These are phyloP conservation scores for Hevea brasiliensis DNA, from an alignment of 345 rosid species.

Conservation along the genomic window DNA sequence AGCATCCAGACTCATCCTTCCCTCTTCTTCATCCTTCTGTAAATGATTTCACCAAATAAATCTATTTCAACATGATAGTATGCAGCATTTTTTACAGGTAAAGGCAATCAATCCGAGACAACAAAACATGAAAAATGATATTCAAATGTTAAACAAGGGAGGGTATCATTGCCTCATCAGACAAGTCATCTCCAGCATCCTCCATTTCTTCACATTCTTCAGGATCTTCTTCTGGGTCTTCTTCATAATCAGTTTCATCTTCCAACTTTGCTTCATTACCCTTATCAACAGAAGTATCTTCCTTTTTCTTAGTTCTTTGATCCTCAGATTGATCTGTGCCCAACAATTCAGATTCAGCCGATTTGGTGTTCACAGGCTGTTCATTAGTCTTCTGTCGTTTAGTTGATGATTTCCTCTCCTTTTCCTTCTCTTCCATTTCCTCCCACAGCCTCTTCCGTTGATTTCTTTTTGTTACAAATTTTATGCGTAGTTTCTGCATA, in stretches of 20 bases:
- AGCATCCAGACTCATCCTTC: constrained; percentile 35
- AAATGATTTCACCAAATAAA: constrained; percentile 1
- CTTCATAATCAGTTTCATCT: constrained; percentile 43
- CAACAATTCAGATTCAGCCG: constrained; percentile 33
- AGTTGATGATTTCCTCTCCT: constrained; percentile 36
- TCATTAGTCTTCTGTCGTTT: constrained; percentile 63
- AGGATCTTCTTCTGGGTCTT: constrained; percentile 60
- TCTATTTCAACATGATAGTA: neutral
- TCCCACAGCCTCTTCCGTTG: constrained; percentile 70
- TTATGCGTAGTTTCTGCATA: constrained; percentile 62
- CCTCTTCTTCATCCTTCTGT: constrained; percentile 46
- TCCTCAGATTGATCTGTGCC: constrained; percentile 29
- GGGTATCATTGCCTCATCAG: constrained; percentile 50
- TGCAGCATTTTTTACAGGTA: no score
- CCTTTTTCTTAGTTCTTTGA: constrained; percentile 29
- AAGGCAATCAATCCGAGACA: no score
- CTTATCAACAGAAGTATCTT: constrained; percentile 29
- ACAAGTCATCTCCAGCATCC: constrained; percentile 52
- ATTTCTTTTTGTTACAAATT: constrained; percentile 70
- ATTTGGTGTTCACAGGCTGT: constrained; percentile 42
- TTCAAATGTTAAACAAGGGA: neutral
- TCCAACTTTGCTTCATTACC: constrained; percentile 42
- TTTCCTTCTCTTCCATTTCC: constrained; percentile 49
- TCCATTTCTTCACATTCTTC: constrained; percentile 43
- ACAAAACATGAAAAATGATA: neutral